Conservation (phyloP, 768 basidiomycete genomes). For the Boletus pseudo-olivaceus region DNA sequence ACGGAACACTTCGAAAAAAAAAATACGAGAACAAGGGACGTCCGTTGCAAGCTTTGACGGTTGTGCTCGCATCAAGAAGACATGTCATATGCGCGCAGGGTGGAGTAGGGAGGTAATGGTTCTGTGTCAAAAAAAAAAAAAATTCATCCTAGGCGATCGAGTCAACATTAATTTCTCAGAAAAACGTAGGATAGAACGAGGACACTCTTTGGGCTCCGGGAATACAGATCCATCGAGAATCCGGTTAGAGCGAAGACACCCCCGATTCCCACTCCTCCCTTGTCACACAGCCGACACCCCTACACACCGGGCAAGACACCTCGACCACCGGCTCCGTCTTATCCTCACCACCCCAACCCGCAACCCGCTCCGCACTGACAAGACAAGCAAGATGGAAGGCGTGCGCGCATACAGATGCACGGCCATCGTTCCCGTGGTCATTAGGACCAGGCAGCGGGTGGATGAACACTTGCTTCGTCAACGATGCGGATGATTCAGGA, state of each 20-base stretch:
- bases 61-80: constrained; percentile 1
- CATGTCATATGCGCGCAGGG: neutral
- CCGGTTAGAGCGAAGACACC: constrained; percentile 29
- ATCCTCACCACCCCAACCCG: constrained; percentile 56
- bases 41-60: neutral
- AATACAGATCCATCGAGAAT: neutral
- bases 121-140: neutral
- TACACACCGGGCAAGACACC: constrained; percentile 73
- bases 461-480: constrained; percentile 25
- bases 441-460: constrained; percentile 8
- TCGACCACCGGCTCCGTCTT: constrained; percentile 44
- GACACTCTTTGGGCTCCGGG: neutral
- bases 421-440: constrained; percentile 14
- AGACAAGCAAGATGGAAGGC: constrained; percentile 71
- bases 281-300: constrained; percentile 57
- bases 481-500: constrained; percentile 25
- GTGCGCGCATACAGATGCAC: constrained; percentile 50
- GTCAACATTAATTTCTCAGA: neutral
- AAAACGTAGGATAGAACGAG: constrained; percentile 4
- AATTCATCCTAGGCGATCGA: neutral
- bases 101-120: neutral
- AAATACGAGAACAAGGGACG: neutral
- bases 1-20: neutral
- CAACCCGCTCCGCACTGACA: constrained; percentile 62
- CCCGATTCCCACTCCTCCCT: constrained; percentile 60